phyloP scores from a whole-genome alignment of 2,329 filamentous ascomycete genomes.

The Septoria petroselini region DNA sequence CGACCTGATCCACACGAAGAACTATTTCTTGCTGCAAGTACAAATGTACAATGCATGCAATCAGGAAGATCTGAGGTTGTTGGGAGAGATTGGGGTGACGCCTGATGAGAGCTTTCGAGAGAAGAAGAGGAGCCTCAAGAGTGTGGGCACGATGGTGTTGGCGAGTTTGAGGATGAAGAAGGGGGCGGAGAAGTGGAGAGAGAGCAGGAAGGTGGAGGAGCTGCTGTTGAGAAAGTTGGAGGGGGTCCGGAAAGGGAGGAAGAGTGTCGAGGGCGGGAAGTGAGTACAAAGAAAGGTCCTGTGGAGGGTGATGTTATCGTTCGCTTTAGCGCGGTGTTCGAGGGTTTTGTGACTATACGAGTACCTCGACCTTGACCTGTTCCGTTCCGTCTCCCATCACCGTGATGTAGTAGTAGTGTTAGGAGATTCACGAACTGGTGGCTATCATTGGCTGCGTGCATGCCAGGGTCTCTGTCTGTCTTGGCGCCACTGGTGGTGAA shows the following conservation, averaged over 20 bases:
- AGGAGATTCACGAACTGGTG: no score
- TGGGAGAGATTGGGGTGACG: slow-evolving; percentile 75
- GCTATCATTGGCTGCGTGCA: no score
- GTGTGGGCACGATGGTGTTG: slow-evolving; percentile 50
- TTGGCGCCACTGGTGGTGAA: no score
- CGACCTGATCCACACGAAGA: slow-evolving; percentile 83
- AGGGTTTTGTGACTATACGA: not conserved
- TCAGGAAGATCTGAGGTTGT: slow-evolving; percentile 80
- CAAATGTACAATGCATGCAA: slow-evolving; percentile 89
- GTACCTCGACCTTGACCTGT: no score
- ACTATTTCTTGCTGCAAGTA: slow-evolving; percentile 73
- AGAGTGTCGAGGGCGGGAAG: slow-evolving; percentile 9
- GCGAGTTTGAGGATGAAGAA: slow-evolving; percentile 53
- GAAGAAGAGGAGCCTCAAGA: slow-evolving; percentile 47
- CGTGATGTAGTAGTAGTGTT: no score
- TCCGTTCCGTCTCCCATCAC: no score
- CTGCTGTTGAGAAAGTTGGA: slow-evolving; percentile 47
- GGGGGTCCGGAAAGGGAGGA: slow-evolving; percentile 40
- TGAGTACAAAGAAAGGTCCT: not conserved
- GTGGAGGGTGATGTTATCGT: not conserved
- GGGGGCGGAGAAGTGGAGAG: slow-evolving; percentile 50
- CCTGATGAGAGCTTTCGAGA: slow-evolving; percentile 49
- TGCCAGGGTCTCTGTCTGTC: no score
- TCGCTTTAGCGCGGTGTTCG: not conserved
- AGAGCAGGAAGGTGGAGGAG: slow-evolving; percentile 50